Conservation (phyloP, 257 asterid species). For the Rhazya stricta region DNA sequence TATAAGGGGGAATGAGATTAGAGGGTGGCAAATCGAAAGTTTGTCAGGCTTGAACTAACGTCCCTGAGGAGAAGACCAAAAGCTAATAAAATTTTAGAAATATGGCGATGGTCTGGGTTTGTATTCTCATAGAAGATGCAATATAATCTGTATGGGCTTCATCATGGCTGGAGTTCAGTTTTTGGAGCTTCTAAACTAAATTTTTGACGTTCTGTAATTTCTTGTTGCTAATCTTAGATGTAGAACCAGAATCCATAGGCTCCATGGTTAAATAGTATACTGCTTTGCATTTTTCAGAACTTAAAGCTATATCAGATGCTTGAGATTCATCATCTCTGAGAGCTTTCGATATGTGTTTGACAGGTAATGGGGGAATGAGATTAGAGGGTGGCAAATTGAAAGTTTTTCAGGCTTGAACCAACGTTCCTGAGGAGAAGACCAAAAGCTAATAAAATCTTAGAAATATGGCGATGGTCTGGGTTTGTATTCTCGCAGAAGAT, state of each 20-base stretch:
- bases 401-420: constrained; percentile 49
- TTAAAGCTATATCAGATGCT: constrained; percentile 21
- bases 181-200: constrained; percentile 71
- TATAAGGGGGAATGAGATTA: no score
- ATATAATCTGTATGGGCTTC: constrained; percentile 85
- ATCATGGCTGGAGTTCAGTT: constrained; percentile 86
- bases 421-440: constrained; percentile 90
- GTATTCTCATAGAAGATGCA: constrained; percentile 84
- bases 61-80: constrained; percentile 92
- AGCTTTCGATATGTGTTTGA: no score
- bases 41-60: constrained; percentile 53
- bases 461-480: constrained; percentile 77
- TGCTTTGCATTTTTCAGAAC: constrained; percentile 19
- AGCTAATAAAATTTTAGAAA: constrained; percentile 81
- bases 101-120: constrained; percentile 71
- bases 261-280: constrained; percentile 17
- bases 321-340: constrained; percentile 36
- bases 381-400: constrained; percentile 84
- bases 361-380: no score
- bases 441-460: constrained; percentile 83
- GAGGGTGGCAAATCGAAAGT: constrained; percentile 78
- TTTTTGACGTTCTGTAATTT: constrained; percentile 72
- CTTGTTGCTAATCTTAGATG: constrained; percentile 44
- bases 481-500: constrained; percentile 69
- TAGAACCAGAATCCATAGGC: constrained; percentile 26